A percentile compares a stretch with the other conserved stretches of the same genome.
These are phyloP conservation scores for Sporothrix luriei DNA, from an alignment of 2,329 filamentous ascomycete species.

Conservation along the genomic window DNA sequence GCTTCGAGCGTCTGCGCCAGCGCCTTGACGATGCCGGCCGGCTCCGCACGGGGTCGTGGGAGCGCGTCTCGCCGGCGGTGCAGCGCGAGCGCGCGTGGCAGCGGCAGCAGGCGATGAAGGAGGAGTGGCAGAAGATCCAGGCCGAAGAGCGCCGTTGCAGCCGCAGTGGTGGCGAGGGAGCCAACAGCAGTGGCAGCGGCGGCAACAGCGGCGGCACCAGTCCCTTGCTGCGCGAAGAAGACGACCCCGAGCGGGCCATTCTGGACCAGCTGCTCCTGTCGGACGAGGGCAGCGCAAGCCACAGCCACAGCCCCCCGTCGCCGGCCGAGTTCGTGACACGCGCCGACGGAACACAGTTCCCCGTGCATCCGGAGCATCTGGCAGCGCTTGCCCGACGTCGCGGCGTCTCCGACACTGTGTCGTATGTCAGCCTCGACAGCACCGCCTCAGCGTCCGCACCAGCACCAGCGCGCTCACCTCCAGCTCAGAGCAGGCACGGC, in stretches of 20 bases:
- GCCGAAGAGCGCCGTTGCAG: conserved; percentile 2
- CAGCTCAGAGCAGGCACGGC: neutral
- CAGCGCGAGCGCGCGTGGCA: conserved; percentile 19
- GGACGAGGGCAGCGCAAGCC: neutral
- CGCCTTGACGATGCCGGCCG: conserved; percentile 29
- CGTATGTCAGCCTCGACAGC: conserved; percentile 1
- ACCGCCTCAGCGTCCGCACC: neutral
- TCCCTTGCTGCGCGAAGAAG: neutral
- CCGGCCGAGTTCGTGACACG: neutral
- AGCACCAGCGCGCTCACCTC: neutral
- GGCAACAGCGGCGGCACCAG: neutral
- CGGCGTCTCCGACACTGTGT: conserved; percentile 10
- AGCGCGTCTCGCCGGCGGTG: conserved; percentile 32
- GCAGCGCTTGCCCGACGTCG: conserved; percentile 1
- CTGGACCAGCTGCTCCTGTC: conserved; percentile 13
- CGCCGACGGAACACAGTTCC: neutral
- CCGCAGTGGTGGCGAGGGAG: too few species aligned
- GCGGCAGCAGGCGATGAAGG: conserved; percentile 13
- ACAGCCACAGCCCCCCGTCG: neutral
- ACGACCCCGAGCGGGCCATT: neutral
- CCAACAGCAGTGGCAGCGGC: neutral
- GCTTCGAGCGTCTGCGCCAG: neutral
- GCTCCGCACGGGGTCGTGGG: conserved; percentile 29
- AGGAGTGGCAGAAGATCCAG: conserved; percentile 17
- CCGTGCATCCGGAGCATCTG: neutral